Conservation (phyloP, 208 protist species). For the Naegleria fowleri region DNA sequence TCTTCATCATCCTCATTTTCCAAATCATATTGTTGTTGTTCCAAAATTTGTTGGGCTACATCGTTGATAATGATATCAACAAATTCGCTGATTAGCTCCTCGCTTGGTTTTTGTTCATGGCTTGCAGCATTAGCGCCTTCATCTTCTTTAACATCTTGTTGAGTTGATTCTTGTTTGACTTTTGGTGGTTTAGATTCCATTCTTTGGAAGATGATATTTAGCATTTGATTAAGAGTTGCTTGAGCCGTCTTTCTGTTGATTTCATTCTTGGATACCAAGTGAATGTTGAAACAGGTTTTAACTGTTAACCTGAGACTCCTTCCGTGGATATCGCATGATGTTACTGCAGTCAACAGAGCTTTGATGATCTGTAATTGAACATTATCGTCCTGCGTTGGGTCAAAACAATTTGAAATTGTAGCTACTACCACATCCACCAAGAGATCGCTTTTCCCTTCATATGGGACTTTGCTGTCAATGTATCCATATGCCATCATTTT, state of each 20-base stretch:
- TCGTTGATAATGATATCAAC: not conserved
- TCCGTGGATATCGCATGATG: not conserved
- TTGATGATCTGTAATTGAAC: constrained; percentile 18
- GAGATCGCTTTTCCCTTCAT: not conserved
- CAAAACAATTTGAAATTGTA: constrained; percentile 3
- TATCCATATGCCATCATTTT: constrained; percentile 27
- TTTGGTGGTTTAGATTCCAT: constrained; percentile 25
- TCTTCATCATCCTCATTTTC: constrained; percentile 11
- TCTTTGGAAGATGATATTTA: constrained; percentile 12
- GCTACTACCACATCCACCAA: not conserved
- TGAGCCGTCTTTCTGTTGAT: not conserved
- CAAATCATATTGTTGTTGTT: constrained; percentile 11
- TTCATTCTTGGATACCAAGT: constrained; percentile 14
- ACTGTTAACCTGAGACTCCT: not conserved
- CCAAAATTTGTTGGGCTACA: constrained; percentile 8
- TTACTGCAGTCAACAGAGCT: not conserved
- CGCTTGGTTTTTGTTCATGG: not conserved
- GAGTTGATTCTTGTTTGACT: not conserved
- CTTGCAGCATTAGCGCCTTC: not conserved
- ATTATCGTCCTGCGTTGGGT: not conserved
- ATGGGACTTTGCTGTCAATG: not conserved
- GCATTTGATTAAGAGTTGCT: constrained; percentile 23
- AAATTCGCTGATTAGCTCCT: not conserved
- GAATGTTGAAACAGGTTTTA: constrained; percentile 23
- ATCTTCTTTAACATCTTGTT: not conserved